These are phyloP conservation scores for Anisodus tanguticus DNA, from an alignment of 257 asterid genomes.

Conservation along the genomic window DNA sequence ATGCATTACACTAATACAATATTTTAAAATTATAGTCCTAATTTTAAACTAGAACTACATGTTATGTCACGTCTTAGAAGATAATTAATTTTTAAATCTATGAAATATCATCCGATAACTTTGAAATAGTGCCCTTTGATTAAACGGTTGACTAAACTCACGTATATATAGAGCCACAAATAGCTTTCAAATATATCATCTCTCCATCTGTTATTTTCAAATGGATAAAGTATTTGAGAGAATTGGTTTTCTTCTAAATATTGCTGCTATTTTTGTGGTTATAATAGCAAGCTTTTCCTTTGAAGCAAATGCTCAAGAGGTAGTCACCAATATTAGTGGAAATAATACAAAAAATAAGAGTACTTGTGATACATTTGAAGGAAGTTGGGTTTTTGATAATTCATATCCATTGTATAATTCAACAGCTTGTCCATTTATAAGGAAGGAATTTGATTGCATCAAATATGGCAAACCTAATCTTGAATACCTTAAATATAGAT, in stretches of 20 bases:
- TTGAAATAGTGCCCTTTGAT: background rate
- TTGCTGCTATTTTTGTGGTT: background rate
- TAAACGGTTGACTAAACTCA: background rate
- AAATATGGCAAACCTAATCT: slow-evolving; percentile 60
- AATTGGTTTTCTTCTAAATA: background rate
- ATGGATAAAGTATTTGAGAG: background rate
- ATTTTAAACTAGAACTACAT: background rate
- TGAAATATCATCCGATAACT: background rate
- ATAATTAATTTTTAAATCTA: background rate
- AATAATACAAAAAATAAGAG: slow-evolving; percentile 21
- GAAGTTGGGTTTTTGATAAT: slow-evolving; percentile 63
- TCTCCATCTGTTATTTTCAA: background rate
- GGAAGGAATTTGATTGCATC: slow-evolving; percentile 65
- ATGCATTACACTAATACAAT: background rate
- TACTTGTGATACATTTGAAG: slow-evolving; percentile 57
- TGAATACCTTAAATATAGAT: slow-evolving; percentile 60
- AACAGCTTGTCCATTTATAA: slow-evolving; percentile 50
- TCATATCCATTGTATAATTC: slow-evolving; percentile 72
- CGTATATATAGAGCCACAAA: background rate
- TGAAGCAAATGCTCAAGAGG: background rate
- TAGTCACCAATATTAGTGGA: background rate
- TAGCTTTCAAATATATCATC: background rate
- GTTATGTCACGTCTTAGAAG: slow-evolving; percentile 13
- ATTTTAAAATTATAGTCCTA: background rate
- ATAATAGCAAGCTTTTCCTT: background rate